Evolutionary conservation across 106 monocot species (phyloP).

Genomic region (Amphibolis antarctica): DNA sequence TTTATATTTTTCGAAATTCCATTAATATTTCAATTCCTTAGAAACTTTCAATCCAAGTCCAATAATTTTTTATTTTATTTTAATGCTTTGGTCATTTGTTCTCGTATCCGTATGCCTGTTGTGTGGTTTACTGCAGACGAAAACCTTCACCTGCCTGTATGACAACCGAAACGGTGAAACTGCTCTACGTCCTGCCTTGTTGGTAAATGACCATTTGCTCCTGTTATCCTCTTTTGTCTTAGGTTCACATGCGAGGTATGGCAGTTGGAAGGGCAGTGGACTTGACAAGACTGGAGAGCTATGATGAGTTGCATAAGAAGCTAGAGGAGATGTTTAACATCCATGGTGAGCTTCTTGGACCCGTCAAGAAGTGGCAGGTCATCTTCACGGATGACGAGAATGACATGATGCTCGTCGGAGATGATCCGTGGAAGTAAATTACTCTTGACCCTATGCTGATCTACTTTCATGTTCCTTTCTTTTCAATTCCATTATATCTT

Average conservation of each 20-base stretch:
- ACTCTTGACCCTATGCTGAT: neutral
- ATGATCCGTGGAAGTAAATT: slow-evolving; percentile 74
- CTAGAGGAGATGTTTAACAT: slow-evolving; percentile 78
- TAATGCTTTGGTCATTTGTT: too few species aligned
- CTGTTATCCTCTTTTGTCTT: neutral
- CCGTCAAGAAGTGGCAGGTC: slow-evolving; percentile 66
- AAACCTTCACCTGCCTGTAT: neutral
- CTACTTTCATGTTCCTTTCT: neutral
- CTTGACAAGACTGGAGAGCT: slow-evolving; percentile 52
- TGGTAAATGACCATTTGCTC: neutral
- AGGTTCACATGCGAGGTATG: slow-evolving; percentile 90
- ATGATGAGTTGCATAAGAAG: slow-evolving; percentile 45
- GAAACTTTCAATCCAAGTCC: too few species aligned
- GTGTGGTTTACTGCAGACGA: too few species aligned
- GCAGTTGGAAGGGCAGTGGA: slow-evolving; percentile 95
- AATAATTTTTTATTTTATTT: too few species aligned
- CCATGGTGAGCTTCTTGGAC: slow-evolving; percentile 32
- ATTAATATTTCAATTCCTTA: too few species aligned
- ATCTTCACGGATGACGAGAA: slow-evolving; percentile 87
- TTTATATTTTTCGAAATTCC: too few species aligned
- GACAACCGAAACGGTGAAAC: too few species aligned
- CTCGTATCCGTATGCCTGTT: too few species aligned
- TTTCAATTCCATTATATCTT: too few species aligned
- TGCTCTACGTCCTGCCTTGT: neutral
- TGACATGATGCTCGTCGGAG: slow-evolving; percentile 89